Base-by-base conservation (phyloP, 495 filamentous ascomycete genomes). In the Daldinia decipiens region DNA sequence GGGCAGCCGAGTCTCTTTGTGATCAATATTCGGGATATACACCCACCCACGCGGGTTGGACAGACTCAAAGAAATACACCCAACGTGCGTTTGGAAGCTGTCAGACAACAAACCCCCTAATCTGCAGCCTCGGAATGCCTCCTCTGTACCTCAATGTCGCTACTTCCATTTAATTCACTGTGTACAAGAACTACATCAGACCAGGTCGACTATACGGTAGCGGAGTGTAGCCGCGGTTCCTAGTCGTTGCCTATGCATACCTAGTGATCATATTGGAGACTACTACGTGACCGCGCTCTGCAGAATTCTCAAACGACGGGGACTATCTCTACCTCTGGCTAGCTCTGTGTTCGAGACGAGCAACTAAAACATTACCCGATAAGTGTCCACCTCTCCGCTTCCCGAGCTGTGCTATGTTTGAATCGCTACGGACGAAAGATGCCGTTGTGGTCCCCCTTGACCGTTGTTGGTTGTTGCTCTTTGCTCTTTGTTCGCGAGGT, bases 341-440 rank as follows among this genome's bases (percentile, higher is more conserved):
- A 67, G 59, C 58, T 62, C 40, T 54, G 43, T 31, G 31, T 50
- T 65, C 50, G 39, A 64, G 57, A 68, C 21, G 53, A 54, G 65
- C 65, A 73, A 57, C 70, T 68, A 68, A 66, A 61, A 59, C 65
- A 68, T 73, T 68, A 66, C 62, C 70, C 70, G 70, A 73, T 40
- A 34, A 34, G 70, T 72, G 59, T 34, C 70, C 65, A 68, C 65
- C 55, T 62, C 65, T 66, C 70, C 60, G 60, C 65, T 65, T 62
- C 70, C 57, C 65, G 70, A 68, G 56, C 56, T 59, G 36, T 57
- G 59, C 59, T 67, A 61, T 73, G 65, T 59, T 29, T 50, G 61
- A 59, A 17, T 12, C 43, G n/a, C 59, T 62, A 61, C 60, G 63
- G 64, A 36, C 19, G 40, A 72, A 68, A 65, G 56, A 57, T 65